Conservation (phyloP, 331 rosid species). For the Pyracantha coccinea region DNA sequence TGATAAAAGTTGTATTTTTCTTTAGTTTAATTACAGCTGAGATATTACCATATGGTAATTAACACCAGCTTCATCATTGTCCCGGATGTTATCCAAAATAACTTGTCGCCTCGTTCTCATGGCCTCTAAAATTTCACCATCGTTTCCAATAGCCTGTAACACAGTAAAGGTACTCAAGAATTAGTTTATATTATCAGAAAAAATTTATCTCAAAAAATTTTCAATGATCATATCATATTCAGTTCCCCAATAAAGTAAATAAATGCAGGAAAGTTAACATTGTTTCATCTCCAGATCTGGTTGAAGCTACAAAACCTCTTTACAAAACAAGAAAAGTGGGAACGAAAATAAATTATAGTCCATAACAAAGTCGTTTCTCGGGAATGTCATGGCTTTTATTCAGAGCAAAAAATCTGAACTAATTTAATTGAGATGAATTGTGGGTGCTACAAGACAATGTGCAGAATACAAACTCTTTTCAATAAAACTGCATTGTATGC, state of each 20-base stretch:
- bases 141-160: slow-evolving; percentile 33
- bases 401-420: not conserved
- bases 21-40: not conserved
- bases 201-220: not conserved
- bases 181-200: not conserved
- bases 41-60: slow-evolving; percentile 38
- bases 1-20: not conserved
- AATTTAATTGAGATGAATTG: not conserved
- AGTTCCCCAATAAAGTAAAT: not conserved
- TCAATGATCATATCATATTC: not conserved
- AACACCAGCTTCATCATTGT: slow-evolving; percentile 54
- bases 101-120: slow-evolving; percentile 40
- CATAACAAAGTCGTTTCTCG: not conserved
- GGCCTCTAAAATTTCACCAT: slow-evolving; percentile 40
- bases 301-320: not conserved
- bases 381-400: not conserved
- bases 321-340: not conserved
- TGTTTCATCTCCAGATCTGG: not conserved
- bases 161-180: not conserved
- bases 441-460: not conserved
- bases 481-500: not conserved
- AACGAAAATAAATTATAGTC: not conserved
- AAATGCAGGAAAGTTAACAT: not conserved
- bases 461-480: not conserved
- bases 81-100: slow-evolving; percentile 57